Conservation (phyloP, 352 stramenopile genomes). For the Phytophthora multivora region DNA sequence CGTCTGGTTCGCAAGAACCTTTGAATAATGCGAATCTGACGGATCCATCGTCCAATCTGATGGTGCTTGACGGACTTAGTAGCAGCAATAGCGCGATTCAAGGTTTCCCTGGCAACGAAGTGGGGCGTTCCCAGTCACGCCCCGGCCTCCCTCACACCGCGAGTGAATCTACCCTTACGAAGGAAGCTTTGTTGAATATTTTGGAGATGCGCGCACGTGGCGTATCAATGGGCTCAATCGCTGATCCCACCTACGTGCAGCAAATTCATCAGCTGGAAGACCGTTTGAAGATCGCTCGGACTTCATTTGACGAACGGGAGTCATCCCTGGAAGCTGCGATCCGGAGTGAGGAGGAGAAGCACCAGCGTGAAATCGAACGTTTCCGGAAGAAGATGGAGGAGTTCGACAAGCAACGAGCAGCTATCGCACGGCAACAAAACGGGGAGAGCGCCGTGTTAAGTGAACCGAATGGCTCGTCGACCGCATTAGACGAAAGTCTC, state of each 20-base stretch:
- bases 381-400: slow-evolving; percentile 87
- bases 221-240: slow-evolving; percentile 62
- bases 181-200: slow-evolving; percentile 48
- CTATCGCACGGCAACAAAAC: slow-evolving; percentile 65
- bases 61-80: slow-evolving; percentile 39
- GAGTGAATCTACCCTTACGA: slow-evolving; percentile 50
- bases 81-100: slow-evolving; percentile 32
- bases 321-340: slow-evolving; percentile 75
- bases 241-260: slow-evolving; percentile 59
- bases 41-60: slow-evolving; percentile 36
- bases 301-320: slow-evolving; percentile 70
- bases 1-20: slow-evolving; percentile 22
- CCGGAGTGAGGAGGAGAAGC: slow-evolving; percentile 80
- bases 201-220: slow-evolving; percentile 56
- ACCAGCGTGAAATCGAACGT: slow-evolving; percentile 82
- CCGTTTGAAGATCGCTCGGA: slow-evolving; percentile 58
- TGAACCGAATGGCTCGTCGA: slow-evolving; percentile 34
- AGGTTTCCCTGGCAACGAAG: slow-evolving; percentile 31
- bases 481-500: slow-evolving; percentile 34
- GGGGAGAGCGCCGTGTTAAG: slow-evolving; percentile 33
- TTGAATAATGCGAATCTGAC: slow-evolving; percentile 27
- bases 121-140: slow-evolving; percentile 36
- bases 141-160: slow-evolving; percentile 41
- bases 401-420: slow-evolving; percentile 77
- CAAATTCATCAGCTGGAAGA: slow-evolving; percentile 75